Percentiles rank a stretch among this genome's conserved stretches.
Conservation (phyloP, 495 filamentous ascomycete species). For the Parathielavia hyrcaniae region DNA sequence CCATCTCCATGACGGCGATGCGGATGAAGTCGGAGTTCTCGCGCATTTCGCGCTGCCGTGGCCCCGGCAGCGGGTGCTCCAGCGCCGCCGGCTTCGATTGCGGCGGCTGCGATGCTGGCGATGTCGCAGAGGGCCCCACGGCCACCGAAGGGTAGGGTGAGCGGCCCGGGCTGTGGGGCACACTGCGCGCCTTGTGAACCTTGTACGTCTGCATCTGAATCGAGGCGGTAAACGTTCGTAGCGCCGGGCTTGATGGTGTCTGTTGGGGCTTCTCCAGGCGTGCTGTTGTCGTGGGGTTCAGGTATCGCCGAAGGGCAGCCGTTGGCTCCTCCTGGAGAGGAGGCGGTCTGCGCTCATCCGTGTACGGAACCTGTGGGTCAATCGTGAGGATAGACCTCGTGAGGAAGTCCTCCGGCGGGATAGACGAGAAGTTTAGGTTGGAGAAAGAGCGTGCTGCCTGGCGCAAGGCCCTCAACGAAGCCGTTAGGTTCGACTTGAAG, state of each 20-base stretch:
- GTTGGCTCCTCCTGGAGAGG: constrained; percentile 68
- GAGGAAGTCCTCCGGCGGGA: constrained; percentile 82
- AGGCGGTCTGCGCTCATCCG: constrained; percentile 82
- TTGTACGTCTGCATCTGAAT: constrained; percentile 86
- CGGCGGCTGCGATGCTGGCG: constrained; percentile 31
- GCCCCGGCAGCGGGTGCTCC: constrained; percentile 39
- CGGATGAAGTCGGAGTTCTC: constrained; percentile 94
- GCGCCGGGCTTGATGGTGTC: constrained; percentile 27
- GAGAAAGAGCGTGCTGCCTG: constrained; percentile 81
- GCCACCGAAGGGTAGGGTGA: constrained; percentile 28
- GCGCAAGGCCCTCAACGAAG: constrained; percentile 79
- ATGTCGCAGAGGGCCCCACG: constrained; percentile 37
- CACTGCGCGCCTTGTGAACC: constrained; percentile 41
- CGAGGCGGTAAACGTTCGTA: constrained; percentile 57
- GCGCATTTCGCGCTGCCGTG: constrained; percentile 79
- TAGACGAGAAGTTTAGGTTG: constrained; percentile 61
- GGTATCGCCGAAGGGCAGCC: constrained; percentile 81
- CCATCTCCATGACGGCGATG: constrained; percentile 92
- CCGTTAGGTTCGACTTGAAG: constrained; percentile 92
- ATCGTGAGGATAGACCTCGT: constrained; percentile 78
- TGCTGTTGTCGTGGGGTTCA: constrained; percentile 72
- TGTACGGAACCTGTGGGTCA: constrained; percentile 64
- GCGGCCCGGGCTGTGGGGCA: constrained; percentile 36
- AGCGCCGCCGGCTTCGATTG: constrained; percentile 27
- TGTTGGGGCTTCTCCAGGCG: constrained; percentile 53